A percentile compares a stretch with the other conserved stretches of the same genome.
Conservation (phyloP, 441 rosid genomes). For the Cnidoscolus chayamansa region DNA sequence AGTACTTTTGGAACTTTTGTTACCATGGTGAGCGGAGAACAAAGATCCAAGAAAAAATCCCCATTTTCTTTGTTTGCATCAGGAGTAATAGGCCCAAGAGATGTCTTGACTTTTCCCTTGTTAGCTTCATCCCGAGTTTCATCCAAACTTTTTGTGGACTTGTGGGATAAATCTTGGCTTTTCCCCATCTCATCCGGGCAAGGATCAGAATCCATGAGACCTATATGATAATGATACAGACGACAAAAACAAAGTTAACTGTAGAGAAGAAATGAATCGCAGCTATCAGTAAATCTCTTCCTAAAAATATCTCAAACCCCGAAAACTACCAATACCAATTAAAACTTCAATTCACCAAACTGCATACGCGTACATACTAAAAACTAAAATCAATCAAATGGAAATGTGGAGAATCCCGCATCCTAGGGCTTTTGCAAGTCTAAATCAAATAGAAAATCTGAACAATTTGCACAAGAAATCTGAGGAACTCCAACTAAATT, state of each 20-base stretch:
- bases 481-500: too few relatives aligned
- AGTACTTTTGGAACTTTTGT: slow-evolving; percentile 27
- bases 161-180: slow-evolving; percentile 10
- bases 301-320: too few relatives aligned
- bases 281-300: too few relatives aligned
- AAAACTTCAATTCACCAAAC: too few relatives aligned
- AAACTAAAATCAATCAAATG: not conserved
- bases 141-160: not conserved
- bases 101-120: slow-evolving; percentile 13
- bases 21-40: slow-evolving; percentile 36
- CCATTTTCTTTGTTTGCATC: slow-evolving; percentile 43
- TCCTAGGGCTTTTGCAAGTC: too few relatives aligned
- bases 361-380: too few relatives aligned
- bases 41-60: slow-evolving; percentile 35
- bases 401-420: too few relatives aligned
- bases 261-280: too few relatives aligned
- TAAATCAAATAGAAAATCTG: not conserved
- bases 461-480: too few relatives aligned
- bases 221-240: not conserved
- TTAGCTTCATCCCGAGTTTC: slow-evolving; percentile 3
- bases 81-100: slow-evolving; percentile 54
- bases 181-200: slow-evolving; percentile 1
- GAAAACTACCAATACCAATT: too few relatives aligned
- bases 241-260: too few relatives aligned
- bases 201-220: slow-evolving; percentile 23